phyloP scores from a whole-genome alignment of 345 rosid genomes.

The Erucastrum elatum region DNA sequence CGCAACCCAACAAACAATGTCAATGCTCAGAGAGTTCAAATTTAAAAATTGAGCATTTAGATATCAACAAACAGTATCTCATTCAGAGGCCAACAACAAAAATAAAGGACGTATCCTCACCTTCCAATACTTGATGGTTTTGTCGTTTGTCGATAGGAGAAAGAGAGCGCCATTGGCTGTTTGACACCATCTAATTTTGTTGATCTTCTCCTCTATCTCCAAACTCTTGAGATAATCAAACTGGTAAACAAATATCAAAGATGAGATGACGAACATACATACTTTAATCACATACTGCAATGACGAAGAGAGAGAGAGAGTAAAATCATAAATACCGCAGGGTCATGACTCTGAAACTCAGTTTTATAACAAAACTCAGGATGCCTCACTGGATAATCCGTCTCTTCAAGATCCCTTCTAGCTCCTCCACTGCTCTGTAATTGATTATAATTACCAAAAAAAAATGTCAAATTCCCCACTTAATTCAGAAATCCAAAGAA shows the following conservation, averaged over 20 bases:
- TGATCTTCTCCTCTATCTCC: conserved; percentile 98
- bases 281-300: neutral
- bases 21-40: conserved; percentile 2
- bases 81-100: too few relatives aligned
- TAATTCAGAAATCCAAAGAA: neutral
- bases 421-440: conserved; percentile 62
- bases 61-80: too few relatives aligned
- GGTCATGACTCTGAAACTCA: conserved; percentile 96
- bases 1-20: too few relatives aligned
- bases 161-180: conserved; percentile 75
- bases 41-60: too few relatives aligned
- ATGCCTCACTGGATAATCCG: conserved; percentile 59
- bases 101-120: conserved; percentile 37
- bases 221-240: conserved; percentile 96
- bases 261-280: conserved; percentile 8
- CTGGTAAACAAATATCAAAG: conserved; percentile 37
- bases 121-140: conserved; percentile 75
- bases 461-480: neutral
- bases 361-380: conserved; percentile 92
- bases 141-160: conserved; percentile 78
- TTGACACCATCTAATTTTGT: conserved; percentile 96
- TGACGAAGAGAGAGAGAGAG: neutral
- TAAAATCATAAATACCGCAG: conserved; percentile 58
- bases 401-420: conserved; percentile 70
- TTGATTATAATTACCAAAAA: conserved; percentile 28